A percentile compares a stretch with the other conserved stretches of the same genome.
These are phyloP conservation scores for Rhodomyrtus tomentosa DNA, from an alignment of 345 rosid species.

Conservation along the genomic window DNA sequence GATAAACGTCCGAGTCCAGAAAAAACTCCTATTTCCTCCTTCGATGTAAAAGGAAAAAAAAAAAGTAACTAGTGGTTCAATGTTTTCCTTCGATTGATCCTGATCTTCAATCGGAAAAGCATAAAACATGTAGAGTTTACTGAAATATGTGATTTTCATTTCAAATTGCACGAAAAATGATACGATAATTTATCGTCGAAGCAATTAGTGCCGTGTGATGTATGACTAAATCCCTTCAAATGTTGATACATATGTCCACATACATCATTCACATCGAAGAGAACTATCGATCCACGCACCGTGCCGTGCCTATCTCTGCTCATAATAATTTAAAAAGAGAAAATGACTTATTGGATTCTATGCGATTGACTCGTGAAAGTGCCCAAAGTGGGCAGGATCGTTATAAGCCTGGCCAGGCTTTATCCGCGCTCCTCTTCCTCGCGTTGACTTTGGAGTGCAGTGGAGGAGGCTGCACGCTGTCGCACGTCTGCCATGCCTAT, in stretches of 20 bases:
- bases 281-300: neutral
- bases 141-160: too few relatives aligned
- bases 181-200: neutral
- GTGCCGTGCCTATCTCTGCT: too few relatives aligned
- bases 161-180: neutral
- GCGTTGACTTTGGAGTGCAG: neutral
- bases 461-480: neutral
- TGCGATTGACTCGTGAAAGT: neutral
- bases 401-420: neutral
- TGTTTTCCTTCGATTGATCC: neutral
- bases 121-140: too few relatives aligned
- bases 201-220: accelerated
- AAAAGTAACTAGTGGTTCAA: neutral
- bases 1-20: neutral
- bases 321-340: neutral
- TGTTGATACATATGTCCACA: neutral
- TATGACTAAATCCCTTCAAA: neutral
- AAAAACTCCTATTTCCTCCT: neutral
- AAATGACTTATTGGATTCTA: neutral
- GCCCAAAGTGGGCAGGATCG: neutral
- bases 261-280: neutral
- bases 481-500: neutral
- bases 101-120: neutral
- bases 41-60: too few relatives aligned
- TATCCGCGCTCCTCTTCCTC: neutral